These are phyloP conservation scores for Candida multigemmis DNA, from an alignment of 805 yeast species.

Conservation along the genomic window DNA sequence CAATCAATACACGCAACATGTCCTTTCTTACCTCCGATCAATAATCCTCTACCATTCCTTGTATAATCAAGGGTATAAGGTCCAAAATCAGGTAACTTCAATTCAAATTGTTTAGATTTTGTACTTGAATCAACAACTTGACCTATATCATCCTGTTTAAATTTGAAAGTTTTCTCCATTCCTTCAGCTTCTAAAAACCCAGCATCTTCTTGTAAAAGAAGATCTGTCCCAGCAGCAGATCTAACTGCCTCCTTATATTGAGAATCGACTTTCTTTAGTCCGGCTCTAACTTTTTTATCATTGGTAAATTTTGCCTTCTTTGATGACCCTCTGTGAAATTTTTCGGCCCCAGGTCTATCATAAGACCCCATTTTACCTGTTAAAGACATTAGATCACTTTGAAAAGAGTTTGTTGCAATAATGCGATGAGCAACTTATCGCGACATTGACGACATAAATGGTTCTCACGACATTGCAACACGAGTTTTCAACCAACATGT, in stretches of 20 bases:
- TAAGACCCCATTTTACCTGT: conserved; percentile 12
- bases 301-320: conserved; percentile 28
- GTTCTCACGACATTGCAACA: no score
- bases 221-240: conserved; percentile 80
- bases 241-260: conserved; percentile 71
- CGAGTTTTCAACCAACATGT: not conserved
- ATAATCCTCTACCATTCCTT: conserved; percentile 77
- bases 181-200: conserved; percentile 91
- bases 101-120: conserved; percentile 63
- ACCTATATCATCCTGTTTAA: conserved; percentile 70
- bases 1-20: conserved; percentile 96
- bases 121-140: conserved; percentile 72
- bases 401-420: no score
- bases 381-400: conserved; percentile 7
- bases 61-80: conserved; percentile 80
- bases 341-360: conserved; percentile 12
- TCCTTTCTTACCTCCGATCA: conserved; percentile 86
- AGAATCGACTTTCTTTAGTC: conserved; percentile 57
- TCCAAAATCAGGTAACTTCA: conserved; percentile 70
- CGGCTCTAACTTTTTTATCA: conserved; percentile 56
- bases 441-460: no score
- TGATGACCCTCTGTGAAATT: conserved; percentile 16
- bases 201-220: conserved; percentile 71
- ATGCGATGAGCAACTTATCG: conserved; percentile 1
- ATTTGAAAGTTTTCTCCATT: conserved; percentile 89